Evolutionary conservation across 2,329 filamentous ascomycete genomes (phyloP), one percentile per base, ranked within the genome.

Genomic region (Thermothelomyces thermophilus): DNA sequence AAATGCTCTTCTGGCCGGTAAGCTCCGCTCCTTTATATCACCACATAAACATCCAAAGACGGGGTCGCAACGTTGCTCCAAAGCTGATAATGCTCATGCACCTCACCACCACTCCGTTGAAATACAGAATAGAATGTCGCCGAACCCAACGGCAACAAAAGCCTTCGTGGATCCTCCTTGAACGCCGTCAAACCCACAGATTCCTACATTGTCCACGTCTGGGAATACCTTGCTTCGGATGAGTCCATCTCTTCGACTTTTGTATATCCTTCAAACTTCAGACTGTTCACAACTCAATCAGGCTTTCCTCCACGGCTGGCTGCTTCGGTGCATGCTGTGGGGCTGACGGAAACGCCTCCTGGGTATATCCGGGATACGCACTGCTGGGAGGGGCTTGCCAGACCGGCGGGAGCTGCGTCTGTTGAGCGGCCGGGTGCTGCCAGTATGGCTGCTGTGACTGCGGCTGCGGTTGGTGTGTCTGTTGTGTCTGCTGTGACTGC

Each of bases 211-310:
- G 11, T 31, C 26, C 16, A 28, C 43, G 30, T 22, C 10, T 5
- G 7, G n/a, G 13, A 26, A 26, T 5, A 9, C 5, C 9, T 26
- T 9, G 24, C 24, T 26, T 26, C 5, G 24, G n/a, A 9, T n/a
- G 17, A 36, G 7, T 19, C 16, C 34, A 24, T 17, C 28, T 16
- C 13, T 5, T 1, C 5, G 24, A 5, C 24, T n/a, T n/a, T n/a
- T n/a, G 9, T 26, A 26, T 5, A 26, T 9, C 5, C 9, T 5
- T 5, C 9, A 9, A 26, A 26, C 24, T 5, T 26, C 5, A 26
- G 24, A 26, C 36, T 11, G n/a, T 19, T 14, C 42, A 90, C 54
- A 91, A 73, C 66, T 93, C 87, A 67, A 93, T 93, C 61, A 93
- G 68, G 51, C 82, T 85, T 67, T 91, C 87, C 67, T 91, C 87